Evolutionary conservation across 2,329 filamentous ascomycete genomes (phyloP).

Genomic region (Amauroascus verrucosus): DNA sequence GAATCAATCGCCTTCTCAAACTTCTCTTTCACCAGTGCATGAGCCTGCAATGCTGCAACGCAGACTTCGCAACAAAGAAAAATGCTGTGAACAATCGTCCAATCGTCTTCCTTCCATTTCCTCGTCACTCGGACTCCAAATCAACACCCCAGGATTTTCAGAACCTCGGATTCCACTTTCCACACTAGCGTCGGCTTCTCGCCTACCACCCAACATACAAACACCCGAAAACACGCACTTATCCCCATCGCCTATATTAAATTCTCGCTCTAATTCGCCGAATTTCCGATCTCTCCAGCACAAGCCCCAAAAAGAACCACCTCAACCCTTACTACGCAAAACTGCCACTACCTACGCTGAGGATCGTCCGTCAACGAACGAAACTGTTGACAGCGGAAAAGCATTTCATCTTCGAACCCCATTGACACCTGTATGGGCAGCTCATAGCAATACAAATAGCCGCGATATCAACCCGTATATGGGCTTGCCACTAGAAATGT

Average conservation of each 20-base stretch:
- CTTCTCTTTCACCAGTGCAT: background rate
- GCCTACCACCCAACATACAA: background rate
- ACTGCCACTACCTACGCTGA: slow-evolving; percentile 3
- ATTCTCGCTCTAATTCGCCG: slow-evolving; percentile 23
- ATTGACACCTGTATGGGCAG: slow-evolving; percentile 3
- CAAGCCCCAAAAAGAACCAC: background rate
- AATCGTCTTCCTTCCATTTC: background rate
- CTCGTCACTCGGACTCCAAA: background rate
- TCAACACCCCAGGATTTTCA: background rate
- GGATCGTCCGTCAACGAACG: slow-evolving; percentile 24
- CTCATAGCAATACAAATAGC: slow-evolving; percentile 21
- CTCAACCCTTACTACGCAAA: slow-evolving; percentile 6
- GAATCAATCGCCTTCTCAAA: background rate
- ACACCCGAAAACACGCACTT: background rate
- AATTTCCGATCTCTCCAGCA: slow-evolving; percentile 17
- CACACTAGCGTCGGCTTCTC: slow-evolving; percentile 9
- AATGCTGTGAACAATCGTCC: background rate
- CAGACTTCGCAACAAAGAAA: background rate
- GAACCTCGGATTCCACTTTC: background rate
- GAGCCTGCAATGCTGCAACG: background rate
- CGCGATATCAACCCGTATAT: background rate
- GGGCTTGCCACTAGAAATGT: slow-evolving; percentile 2
- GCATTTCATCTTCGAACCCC: slow-evolving; percentile 14
- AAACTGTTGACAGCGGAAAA: slow-evolving; percentile 25
- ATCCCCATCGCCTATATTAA: slow-evolving; percentile 10